Conservation (phyloP, 306 rosid genomes). For the Castanea crenata region DNA sequence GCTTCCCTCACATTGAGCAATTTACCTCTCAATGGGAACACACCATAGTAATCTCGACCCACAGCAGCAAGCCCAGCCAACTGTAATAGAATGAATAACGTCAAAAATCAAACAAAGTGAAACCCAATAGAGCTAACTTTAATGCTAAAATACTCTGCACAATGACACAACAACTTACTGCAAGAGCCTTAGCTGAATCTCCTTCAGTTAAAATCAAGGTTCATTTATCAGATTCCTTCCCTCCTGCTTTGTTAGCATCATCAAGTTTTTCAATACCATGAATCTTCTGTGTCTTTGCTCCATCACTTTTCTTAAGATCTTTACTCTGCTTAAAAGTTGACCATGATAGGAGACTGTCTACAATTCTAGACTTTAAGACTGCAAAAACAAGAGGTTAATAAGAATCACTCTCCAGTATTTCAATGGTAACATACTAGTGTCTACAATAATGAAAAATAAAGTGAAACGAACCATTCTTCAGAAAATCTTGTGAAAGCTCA, state of each 20-base stretch:
- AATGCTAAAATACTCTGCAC: no score
- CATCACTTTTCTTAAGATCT: constrained; percentile 89
- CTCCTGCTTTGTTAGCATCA: constrained; percentile 83
- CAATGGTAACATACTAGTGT: neutral
- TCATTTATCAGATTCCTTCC: no score
- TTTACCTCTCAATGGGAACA: no score
- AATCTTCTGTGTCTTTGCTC: constrained; percentile 79
- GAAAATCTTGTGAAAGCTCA: constrained; percentile 68
- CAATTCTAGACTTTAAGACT: constrained; percentile 85
- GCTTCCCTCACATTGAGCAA: no score
- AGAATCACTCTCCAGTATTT: neutral
- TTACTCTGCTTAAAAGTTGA: constrained; percentile 82
- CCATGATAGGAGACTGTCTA: constrained; percentile 92
- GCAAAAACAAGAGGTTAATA: constrained; percentile 4
- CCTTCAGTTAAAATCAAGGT: no score
- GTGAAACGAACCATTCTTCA: constrained; percentile 63
- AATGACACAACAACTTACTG: no score
- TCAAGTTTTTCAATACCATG: constrained; percentile 81
- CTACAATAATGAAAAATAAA: neutral
- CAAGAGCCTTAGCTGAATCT: no score
- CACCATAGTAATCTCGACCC: no score
- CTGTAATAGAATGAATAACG: no score
- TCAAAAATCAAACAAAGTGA: no score
- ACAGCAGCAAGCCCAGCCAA: no score
- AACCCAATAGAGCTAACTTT: no score